Percentiles rank a stretch among this genome's conserved stretches.
phyloP scores from a whole-genome alignment of 73 alveolate genomes.

The Urostyla sp. region DNA sequence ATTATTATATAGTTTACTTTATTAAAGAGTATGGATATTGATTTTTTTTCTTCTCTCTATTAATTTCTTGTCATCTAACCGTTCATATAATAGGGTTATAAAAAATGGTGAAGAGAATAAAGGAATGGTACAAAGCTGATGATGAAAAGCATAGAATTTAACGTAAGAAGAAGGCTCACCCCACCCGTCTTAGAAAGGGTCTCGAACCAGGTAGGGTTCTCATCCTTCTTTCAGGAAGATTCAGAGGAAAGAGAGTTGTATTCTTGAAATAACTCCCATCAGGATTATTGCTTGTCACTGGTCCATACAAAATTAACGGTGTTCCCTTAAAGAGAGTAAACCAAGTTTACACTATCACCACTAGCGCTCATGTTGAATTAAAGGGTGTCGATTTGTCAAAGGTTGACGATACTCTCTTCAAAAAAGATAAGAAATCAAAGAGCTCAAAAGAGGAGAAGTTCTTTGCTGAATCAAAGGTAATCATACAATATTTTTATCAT shows the following conservation, averaged over 20 bases:
- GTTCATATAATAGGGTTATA: background rate
- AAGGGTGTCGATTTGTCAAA: conserved; percentile 73
- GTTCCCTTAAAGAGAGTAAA: conserved; percentile 95
- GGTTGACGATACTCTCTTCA: conserved; percentile 74
- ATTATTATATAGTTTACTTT: conserved; percentile 51
- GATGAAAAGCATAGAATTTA: conserved; percentile 64
- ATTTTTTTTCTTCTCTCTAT: background rate
- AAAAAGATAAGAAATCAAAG: conserved; percentile 51
- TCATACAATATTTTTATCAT: background rate
- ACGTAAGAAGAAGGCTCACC: conserved; percentile 70
- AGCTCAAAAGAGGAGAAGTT: conserved; percentile 59
- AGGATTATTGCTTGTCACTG: conserved; percentile 94
- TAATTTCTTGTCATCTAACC: background rate
- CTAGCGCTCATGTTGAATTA: conserved; percentile 84
- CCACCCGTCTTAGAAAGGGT: conserved; percentile 83
- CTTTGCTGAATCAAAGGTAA: conserved; percentile 60
- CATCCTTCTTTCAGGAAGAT: conserved; percentile 90
- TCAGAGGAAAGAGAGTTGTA: conserved; percentile 96
- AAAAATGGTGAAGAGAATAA: conserved; percentile 70
- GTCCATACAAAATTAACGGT: conserved; percentile 96
- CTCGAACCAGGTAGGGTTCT: conserved; percentile 88
- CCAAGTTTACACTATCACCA: conserved; percentile 88
- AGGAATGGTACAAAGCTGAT: conserved; percentile 70
- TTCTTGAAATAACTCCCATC: conserved; percentile 91
- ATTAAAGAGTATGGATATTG: background rate